Percentiles rank a stretch among this genome's conserved stretches.
Evolutionary conservation across 495 filamentous ascomycete genomes (phyloP).

Genomic region (Aspergillus affinis): DNA sequence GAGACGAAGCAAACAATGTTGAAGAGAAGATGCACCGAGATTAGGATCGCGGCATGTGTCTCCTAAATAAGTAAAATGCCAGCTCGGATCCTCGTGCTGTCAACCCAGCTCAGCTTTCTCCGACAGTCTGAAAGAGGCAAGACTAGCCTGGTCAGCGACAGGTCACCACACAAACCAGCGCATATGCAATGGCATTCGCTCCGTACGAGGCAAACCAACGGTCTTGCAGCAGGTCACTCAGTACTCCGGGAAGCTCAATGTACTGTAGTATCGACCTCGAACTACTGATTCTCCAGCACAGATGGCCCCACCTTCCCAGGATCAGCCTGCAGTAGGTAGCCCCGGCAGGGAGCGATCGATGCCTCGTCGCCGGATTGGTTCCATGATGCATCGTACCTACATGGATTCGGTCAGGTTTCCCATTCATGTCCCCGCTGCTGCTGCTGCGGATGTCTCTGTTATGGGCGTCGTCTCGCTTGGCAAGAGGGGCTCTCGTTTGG

Average conservation of each 20-base stretch:
- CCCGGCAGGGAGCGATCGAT: background rate
- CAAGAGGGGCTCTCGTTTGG: background rate
- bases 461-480: background rate
- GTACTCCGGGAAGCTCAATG: background rate
- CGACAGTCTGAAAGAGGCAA: no score
- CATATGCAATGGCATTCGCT: background rate
- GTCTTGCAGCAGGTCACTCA: background rate
- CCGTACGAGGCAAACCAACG: background rate
- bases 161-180: background rate
- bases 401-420: background rate
- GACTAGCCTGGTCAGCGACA: background rate
- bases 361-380: background rate
- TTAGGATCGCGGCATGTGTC: background rate
- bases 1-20: background rate
- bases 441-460: background rate
- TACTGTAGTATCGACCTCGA: background rate
- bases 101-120: no score
- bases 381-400: background rate
- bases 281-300: background rate
- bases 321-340: background rate
- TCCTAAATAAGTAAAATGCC: background rate
- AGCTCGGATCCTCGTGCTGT: background rate
- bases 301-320: background rate
- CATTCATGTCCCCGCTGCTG: background rate
- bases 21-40: background rate